Conservation (phyloP, 1,284 basidiomycete genomes). For the Clitocybe nebularis region DNA sequence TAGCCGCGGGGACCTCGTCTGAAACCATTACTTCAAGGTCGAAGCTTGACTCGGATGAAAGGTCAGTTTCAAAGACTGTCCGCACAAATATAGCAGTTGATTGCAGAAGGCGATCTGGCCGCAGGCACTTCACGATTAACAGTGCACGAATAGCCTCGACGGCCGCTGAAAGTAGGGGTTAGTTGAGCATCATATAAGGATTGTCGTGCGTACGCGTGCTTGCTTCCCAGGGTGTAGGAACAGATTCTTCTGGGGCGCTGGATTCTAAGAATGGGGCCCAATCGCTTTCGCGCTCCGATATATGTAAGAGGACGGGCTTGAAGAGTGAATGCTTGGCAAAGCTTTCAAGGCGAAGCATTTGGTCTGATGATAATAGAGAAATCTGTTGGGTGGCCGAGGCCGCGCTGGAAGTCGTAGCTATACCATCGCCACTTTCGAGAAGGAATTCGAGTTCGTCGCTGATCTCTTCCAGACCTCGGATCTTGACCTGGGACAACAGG, state of each 20-base stretch:
- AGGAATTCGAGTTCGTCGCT: conserved; percentile 87
- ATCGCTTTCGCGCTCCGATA: conserved; percentile 60
- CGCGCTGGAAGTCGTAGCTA: conserved; percentile 37
- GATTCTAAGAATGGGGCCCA: conserved; percentile 80
- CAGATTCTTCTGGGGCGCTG: conserved; percentile 62
- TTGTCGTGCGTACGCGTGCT: conserved; percentile 55
- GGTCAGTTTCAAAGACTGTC: conserved; percentile 73
- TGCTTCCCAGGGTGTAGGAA: conserved; percentile 78
- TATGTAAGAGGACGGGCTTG: conserved; percentile 70
- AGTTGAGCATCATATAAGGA: conserved; percentile 11
- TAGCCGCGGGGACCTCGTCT: conserved; percentile 75
- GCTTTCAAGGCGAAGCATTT: conserved; percentile 61
- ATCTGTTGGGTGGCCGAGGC: conserved; percentile 34
- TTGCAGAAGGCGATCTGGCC: conserved; percentile 86
- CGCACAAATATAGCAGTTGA: conserved; percentile 75
- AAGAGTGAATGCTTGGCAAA: conserved; percentile 74
- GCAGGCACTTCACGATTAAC: conserved; percentile 83
- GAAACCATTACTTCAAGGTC: conserved; percentile 76
- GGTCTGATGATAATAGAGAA: conserved; percentile 58
- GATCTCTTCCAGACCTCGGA: conserved; percentile 77
- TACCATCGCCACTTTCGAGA: conserved; percentile 79
- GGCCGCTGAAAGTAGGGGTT: conserved; percentile 48
- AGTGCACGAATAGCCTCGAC: conserved; percentile 72
- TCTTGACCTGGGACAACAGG: conserved; percentile 86
- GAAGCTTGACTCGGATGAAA: conserved; percentile 68